Conservation (phyloP, 371 early-diverging fungal species). For the Umbelopsis sp. region DNA sequence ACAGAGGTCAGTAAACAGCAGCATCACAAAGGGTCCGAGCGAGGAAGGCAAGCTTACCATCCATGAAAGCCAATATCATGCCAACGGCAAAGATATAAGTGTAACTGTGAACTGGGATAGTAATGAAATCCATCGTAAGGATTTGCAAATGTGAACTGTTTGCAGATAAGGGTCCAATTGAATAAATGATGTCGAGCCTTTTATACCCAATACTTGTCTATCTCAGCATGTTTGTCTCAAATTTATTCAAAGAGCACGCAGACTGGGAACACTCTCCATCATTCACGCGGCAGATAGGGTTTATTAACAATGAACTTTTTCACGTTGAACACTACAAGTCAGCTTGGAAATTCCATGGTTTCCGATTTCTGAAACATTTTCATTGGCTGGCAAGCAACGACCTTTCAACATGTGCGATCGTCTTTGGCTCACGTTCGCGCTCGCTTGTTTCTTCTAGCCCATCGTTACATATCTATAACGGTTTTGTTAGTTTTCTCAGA, state of each 20-base stretch:
- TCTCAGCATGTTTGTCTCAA: neutral
- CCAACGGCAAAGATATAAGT: slow-evolving; percentile 81
- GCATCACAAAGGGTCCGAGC: neutral
- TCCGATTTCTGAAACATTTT: slow-evolving; percentile 4
- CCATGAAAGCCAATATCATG: slow-evolving; percentile 66
- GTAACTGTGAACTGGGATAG: slow-evolving; percentile 67
- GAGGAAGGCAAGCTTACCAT: slow-evolving; percentile 40
- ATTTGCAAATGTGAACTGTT: too few relatives aligned
- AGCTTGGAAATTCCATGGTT: neutral
- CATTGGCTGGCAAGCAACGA: neutral
- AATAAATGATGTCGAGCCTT: neutral
- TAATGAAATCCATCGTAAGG: slow-evolving; percentile 8
- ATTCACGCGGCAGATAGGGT: neutral
- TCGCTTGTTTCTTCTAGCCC: slow-evolving; percentile 5
- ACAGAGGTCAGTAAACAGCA: neutral
- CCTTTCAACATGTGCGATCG: neutral
- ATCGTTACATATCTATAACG: neutral
- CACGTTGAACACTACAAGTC: too few relatives aligned
- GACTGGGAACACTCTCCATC: too few relatives aligned
- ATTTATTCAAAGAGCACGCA: neutral
- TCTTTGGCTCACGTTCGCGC: neutral
- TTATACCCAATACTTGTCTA: neutral
- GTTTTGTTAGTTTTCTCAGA: neutral
- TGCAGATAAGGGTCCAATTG: too few relatives aligned
- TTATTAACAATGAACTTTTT: slow-evolving; percentile 5